Evolutionary conservation across 371 early-diverging fungal species (phyloP), one percentile per base, ranked within the genome.

Genomic region (Funneliformis caledonium): DNA sequence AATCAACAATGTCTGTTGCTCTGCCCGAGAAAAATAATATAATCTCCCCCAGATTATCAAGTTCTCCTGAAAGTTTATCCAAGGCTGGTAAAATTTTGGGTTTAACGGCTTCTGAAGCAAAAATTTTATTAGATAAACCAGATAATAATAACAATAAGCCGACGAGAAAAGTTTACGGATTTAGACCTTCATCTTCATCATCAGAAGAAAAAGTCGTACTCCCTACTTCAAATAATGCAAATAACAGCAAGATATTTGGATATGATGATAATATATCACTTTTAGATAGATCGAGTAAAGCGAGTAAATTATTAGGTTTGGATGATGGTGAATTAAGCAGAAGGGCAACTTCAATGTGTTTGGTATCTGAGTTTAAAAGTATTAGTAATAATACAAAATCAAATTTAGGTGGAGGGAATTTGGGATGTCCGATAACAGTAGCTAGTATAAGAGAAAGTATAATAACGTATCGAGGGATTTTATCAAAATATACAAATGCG

Each of bases 41-140:
- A 3, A 16, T 65, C 8, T 31, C 73, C 26, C 9, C 52, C n/a
- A 4, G 48, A 50, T 47, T 52, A 56, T 52, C 33, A 33, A 33
- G 9, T 14, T 22, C 47, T 73, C 31, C 22, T 56, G 70, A 79
- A 22, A 67, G 69, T 26, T 43, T 48, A 22, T 65, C 69, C 16
- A 79, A 79, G 69, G 70, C 42, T 42, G 70, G 69, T 33, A 79
- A 79, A 69, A 37, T 79, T 22, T 70, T 79, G 43, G 79, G 79
- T 26, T n/a, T 79, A 37, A 79, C 69, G n/a, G 22, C 48, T 47
- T n/a, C 31, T 1, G 79, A 79, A 70, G 78, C 67, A 26, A 78
- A 78, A 52, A 64, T 78, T 6, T 47, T 78, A 42, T 52, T 74
- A 16, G 74, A 72, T n/a, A 72, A 72, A 72, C 72, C 72, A 8